Percentiles rank a stretch among this genome's conserved stretches.
Evolutionary conservation across 140 eudicot species (phyloP).

Genomic region (Erigeron philadelphicus): DNA sequence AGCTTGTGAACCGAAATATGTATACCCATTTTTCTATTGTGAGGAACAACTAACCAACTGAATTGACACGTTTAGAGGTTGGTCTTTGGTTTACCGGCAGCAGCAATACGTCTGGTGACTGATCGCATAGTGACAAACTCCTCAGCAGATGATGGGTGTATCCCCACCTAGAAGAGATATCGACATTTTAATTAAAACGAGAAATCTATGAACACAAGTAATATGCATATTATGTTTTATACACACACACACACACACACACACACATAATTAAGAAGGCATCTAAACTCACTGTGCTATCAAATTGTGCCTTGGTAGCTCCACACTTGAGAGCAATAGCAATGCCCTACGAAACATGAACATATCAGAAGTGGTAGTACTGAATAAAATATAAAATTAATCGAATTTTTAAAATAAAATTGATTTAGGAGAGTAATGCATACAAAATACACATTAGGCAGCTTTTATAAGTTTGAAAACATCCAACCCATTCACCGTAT

Average conservation of each 20-base stretch:
- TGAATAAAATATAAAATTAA: too few relatives aligned
- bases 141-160: slow-evolving; percentile 96
- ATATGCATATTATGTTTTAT: background rate
- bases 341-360: slow-evolving; percentile 53
- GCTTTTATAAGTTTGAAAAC: too few relatives aligned
- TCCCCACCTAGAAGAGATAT: slow-evolving; percentile 55
- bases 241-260: too few relatives aligned
- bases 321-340: slow-evolving; percentile 92
- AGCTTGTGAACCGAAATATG: slow-evolving; percentile 7
- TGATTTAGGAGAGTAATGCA: too few relatives aligned
- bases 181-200: background rate
- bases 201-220: background rate
- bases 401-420: too few relatives aligned
- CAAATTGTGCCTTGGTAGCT: slow-evolving; percentile 93
- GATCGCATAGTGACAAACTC: slow-evolving; percentile 97
- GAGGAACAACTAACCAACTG: slow-evolving; percentile 17
- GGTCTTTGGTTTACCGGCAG: slow-evolving; percentile 57
- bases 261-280: background rate
- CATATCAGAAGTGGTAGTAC: background rate
- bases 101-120: slow-evolving; percentile 48
- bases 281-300: slow-evolving; percentile 67
- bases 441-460: too few relatives aligned
- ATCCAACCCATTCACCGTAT: too few relatives aligned
- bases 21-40: slow-evolving; percentile 10
- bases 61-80: slow-evolving; percentile 43